Conservation (phyloP, 345 rosid genomes). For the Lepidium aucheri region DNA sequence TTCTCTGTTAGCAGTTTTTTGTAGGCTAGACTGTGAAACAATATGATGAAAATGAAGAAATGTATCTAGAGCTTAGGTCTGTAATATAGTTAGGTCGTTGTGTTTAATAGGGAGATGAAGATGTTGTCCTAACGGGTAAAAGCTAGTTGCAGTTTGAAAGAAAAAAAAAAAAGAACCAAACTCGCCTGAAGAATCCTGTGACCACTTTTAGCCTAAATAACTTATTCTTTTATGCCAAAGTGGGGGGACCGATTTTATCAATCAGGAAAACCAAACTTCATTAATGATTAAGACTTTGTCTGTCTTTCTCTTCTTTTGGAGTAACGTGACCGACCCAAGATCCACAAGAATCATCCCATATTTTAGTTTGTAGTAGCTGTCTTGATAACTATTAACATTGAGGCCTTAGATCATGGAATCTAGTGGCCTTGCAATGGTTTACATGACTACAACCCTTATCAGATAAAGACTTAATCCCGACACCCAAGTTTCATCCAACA, state of each 20-base stretch:
- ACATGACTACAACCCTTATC: slow-evolving; percentile 1
- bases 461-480: background rate
- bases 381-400: slow-evolving; percentile 11
- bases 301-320: slow-evolving; percentile 1
- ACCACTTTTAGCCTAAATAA: slow-evolving; percentile 14
- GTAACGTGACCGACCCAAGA: slow-evolving; percentile 25
- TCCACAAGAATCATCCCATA: slow-evolving; percentile 24
- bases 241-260: slow-evolving; percentile 27
- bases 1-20: background rate
- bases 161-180: slow-evolving; percentile 22
- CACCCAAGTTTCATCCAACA: background rate
- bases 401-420: slow-evolving; percentile 5
- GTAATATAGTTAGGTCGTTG: slow-evolving; percentile 23
- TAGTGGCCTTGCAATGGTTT: background rate
- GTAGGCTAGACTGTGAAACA: background rate
- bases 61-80: slow-evolving; percentile 14
- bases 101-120: slow-evolving; percentile 20
- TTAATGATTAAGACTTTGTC: slow-evolving; percentile 19
- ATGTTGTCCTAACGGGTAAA: slow-evolving; percentile 19
- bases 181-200: slow-evolving; percentile 28
- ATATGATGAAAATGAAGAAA: slow-evolving; percentile 4
- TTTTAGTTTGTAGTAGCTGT: slow-evolving; percentile 18
- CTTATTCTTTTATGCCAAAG: slow-evolving; percentile 14
- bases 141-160: slow-evolving; percentile 22
- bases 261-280: slow-evolving; percentile 23